phyloP scores from a whole-genome alignment of 169 alveolate species.

The Plasmodium cynomolgi region DNA sequence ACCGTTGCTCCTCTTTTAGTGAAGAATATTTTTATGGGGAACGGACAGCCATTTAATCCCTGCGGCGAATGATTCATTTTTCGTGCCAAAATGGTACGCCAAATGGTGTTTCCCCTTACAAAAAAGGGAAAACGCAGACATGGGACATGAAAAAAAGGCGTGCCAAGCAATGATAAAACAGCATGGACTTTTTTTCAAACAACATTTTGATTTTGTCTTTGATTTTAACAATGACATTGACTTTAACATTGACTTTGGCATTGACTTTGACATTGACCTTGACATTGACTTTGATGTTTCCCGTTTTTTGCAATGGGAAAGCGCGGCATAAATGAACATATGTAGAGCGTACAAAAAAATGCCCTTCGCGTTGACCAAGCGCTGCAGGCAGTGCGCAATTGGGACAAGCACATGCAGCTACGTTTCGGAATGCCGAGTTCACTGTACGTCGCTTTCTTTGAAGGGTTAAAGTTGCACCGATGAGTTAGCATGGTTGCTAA shows the following conservation, averaged over 20 bases:
- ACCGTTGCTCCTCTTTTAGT: not conserved
- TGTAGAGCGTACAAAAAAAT: not conserved
- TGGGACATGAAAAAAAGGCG: not conserved
- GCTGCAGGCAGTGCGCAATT: not conserved
- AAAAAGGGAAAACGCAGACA: not conserved
- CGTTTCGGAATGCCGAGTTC: not conserved
- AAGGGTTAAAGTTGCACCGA: constrained; percentile 28
- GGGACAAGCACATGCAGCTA: not conserved
- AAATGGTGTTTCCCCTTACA: not conserved
- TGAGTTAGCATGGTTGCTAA: constrained; percentile 77
- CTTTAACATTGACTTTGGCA: not conserved
- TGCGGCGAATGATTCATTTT: not conserved
- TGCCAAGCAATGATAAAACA: not conserved
- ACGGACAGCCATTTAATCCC: not conserved
- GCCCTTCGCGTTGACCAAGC: not conserved
- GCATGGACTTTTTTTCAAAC: not conserved
- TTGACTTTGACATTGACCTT: not conserved
- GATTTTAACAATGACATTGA: not conserved
- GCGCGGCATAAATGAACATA: not conserved
- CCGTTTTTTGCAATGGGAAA: not conserved
- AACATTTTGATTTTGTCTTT: not conserved
- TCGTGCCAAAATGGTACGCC: not conserved
- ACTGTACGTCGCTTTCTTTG: not conserved
- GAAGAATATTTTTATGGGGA: not conserved
- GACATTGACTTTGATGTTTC: not conserved